Evolutionary conservation across 306 rosid genomes (phyloP).

Genomic region (Gynostemma pentaphyllum): DNA sequence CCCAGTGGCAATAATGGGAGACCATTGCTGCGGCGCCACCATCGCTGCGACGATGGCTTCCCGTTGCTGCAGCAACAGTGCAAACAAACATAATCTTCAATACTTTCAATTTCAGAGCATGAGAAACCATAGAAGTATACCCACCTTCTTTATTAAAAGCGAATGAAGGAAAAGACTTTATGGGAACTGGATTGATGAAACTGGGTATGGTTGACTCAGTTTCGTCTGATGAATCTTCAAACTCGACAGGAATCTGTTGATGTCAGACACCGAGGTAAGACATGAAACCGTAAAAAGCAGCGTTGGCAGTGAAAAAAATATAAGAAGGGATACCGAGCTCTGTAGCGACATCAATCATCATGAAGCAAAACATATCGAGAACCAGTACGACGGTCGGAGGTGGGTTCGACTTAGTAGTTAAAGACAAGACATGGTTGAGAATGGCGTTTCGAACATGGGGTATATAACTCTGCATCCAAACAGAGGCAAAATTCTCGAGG

Average conservation of each 20-base stretch:
- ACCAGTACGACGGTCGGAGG: neutral
- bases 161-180: slow-evolving; percentile 8
- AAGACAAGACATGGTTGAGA: neutral
- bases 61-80: no score
- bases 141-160: slow-evolving; percentile 10
- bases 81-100: no score
- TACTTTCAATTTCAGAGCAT: neutral
- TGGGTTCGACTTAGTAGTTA: neutral
- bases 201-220: slow-evolving; percentile 12
- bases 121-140: neutral
- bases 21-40: no score
- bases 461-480: neutral
- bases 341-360: slow-evolving; percentile 11
- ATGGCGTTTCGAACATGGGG: neutral
- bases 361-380: neutral
- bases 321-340: slow-evolving; percentile 4
- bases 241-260: neutral
- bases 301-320: slow-evolving; percentile 12
- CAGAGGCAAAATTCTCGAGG: neutral
- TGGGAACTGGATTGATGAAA: slow-evolving; percentile 20
- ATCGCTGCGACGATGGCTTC: no score
- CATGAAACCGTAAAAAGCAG: slow-evolving; percentile 6
- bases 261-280: neutral
- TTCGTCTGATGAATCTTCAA: slow-evolving; percentile 4
- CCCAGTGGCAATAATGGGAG: no score